Evolutionary conservation across 2,329 filamentous ascomycete species (phyloP), one percentile per base, ranked within the genome.

Genomic region (Dothideomycetes sp.): DNA sequence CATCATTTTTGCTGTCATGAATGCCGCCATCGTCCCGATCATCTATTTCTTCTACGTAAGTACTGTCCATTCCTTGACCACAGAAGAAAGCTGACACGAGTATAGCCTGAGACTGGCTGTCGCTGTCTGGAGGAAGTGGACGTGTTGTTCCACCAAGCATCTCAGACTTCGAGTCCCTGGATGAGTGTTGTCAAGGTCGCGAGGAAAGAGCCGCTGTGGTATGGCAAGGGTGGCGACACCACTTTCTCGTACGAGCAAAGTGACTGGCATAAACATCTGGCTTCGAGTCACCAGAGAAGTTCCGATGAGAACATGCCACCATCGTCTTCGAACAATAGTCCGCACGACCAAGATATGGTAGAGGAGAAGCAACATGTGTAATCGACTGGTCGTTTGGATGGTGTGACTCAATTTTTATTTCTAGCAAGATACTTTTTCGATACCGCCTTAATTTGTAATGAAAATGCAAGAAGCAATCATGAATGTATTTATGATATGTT

Each of bases 81-180:
- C 37, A 32, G 12, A 40, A 12, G n/a, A n/a, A n/a, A n/a, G n/a
- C n/a, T n/a, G n/a, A n/a, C n/a, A 8, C n/a, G 9, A 17, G 11
- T 23, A 64, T 77, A 74, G 54, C 74, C 74, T 0, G 74, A 78
- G 51, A 78, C 74, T 3, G 73, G 72, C 8, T 69, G 68, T 42
- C 67, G 51, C 28, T 60, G 57, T 11, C 65, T 83, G 22, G 80
- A 84, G 57, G 80, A 84, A 55, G 76, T 84, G 59, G 80, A 84
- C 52, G 68, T 74, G 43, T 78, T 84, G 49, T 80, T 82, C 64
- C 66, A 66, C 54, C 40, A 49, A 19, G 55, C 57, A 10, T 49
- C 50, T 17, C 46, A 47, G 16, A 73, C 74, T 46, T 70, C 69
- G 2, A 61, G 56, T 18, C 68, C 61, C 16, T 55, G 69, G 36